phyloP scores from a whole-genome alignment of 2,329 filamentous ascomycete genomes.

The Monosporascus sp. region DNA sequence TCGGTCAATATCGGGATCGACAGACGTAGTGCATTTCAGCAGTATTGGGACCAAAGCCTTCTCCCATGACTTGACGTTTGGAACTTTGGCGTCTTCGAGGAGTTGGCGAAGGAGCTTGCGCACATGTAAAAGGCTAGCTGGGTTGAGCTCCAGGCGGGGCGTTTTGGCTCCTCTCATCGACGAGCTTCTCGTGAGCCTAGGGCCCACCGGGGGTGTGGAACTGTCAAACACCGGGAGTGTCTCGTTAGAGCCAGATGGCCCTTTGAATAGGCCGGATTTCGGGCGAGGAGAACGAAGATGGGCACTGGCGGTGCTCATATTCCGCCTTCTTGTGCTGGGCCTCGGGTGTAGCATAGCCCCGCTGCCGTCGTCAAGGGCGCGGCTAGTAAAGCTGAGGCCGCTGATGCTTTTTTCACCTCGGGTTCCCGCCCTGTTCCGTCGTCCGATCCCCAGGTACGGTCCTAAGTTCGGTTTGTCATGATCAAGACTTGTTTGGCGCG shows the following conservation, averaged over 20 bases:
- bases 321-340: slow-evolving; percentile 62
- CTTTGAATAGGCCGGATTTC: slow-evolving; percentile 53
- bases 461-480: slow-evolving; percentile 70
- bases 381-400: slow-evolving; percentile 63
- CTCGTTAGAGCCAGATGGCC: slow-evolving; percentile 49
- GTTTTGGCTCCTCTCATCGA: slow-evolving; percentile 73
- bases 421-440: slow-evolving; percentile 65
- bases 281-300: slow-evolving; percentile 70
- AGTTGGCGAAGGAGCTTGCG: slow-evolving; percentile 80
- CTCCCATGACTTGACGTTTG: slow-evolving; percentile 76
- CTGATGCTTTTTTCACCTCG: slow-evolving; percentile 71
- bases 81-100: slow-evolving; percentile 69
- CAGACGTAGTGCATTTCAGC: slow-evolving; percentile 85
- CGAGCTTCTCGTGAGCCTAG: slow-evolving; percentile 67
- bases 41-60: slow-evolving; percentile 86
- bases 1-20: slow-evolving; percentile 83
- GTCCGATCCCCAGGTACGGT: slow-evolving; percentile 65
- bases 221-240: slow-evolving; percentile 44
- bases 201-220: slow-evolving; percentile 35
- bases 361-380: slow-evolving; percentile 60
- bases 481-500: slow-evolving; percentile 63
- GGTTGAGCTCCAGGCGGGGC: slow-evolving; percentile 78
- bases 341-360: slow-evolving; percentile 49
- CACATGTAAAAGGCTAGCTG: slow-evolving; percentile 83
- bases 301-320: slow-evolving; percentile 78